Percentiles rank a stretch among this genome's conserved stretches.
phyloP scores from a whole-genome alignment of 1,139 yeast genomes.

The Meyerozyma athensensis region DNA sequence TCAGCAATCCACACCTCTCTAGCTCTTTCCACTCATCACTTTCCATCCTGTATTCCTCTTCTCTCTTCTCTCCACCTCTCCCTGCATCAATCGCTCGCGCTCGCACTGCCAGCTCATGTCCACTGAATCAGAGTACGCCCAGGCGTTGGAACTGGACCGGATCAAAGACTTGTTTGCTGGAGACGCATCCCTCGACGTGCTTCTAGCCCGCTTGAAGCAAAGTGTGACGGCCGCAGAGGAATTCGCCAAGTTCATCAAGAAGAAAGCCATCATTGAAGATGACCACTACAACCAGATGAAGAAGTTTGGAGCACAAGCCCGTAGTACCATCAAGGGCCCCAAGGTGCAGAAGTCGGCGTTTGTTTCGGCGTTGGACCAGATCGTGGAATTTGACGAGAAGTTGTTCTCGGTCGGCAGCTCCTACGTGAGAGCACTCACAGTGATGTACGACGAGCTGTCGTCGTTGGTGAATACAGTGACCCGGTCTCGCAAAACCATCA shows the following conservation, averaged over 20 bases:
- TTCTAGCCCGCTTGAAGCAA: slow-evolving; percentile 71
- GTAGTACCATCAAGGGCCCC: slow-evolving; percentile 41
- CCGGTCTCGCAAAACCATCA: slow-evolving; percentile 65
- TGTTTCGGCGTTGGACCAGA: slow-evolving; percentile 57
- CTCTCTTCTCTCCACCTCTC: neutral
- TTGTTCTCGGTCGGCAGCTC: slow-evolving; percentile 67
- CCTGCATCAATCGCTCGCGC: too few relatives aligned
- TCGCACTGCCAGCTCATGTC: too few relatives aligned
- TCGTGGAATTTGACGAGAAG: slow-evolving; percentile 75
- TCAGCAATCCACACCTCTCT: too few relatives aligned
- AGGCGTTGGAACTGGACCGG: slow-evolving; percentile 12
- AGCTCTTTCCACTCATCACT: too few relatives aligned
- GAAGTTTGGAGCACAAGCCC: slow-evolving; percentile 56
- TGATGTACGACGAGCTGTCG: slow-evolving; percentile 81
- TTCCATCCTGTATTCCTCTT: too few relatives aligned
- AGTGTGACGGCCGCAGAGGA: slow-evolving; percentile 81
- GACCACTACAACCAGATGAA: slow-evolving; percentile 72
- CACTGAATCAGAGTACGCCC: slow-evolving; percentile 9
- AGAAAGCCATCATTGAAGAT: slow-evolving; percentile 73
- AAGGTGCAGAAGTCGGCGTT: slow-evolving; percentile 56
- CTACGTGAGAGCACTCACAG: slow-evolving; percentile 72
- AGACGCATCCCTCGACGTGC: slow-evolving; percentile 52
- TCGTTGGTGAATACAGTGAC: slow-evolving; percentile 68
- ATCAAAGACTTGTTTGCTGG: slow-evolving; percentile 16
- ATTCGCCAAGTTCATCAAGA: slow-evolving; percentile 70